Base-by-base conservation (phyloP, 176 grass and related monocot genomes). In the Cenchrus americanus region DNA sequence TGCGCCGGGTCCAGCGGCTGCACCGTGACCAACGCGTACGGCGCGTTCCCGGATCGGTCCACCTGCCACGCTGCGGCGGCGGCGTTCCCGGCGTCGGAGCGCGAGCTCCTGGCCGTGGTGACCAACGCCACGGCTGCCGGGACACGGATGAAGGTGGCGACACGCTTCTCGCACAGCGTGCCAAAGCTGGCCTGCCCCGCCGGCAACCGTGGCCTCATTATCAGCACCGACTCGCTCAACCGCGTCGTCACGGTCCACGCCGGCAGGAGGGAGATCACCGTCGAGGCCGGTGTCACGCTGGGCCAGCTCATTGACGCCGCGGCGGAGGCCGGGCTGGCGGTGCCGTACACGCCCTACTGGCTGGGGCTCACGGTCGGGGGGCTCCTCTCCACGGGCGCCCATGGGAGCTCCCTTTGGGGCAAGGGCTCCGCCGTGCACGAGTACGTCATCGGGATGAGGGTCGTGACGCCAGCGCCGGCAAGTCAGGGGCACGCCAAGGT, bases 321-420 rank as follows among this genome's bases (percentile, higher is more conserved):
- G 54, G 54, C 54, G 54, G 3, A 19, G 22, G 42, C 14, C 4
- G 76, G 43, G 5, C 23, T 78, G 0, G 43, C 76, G 8, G 59
- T 78, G 76, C 23, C 59, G 4, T 22, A 64, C 76, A 30, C 76
- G 23, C 59, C 76, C 2, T 49, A 78, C 59, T 78, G 76, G 59
- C 19, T 58, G 0, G 54, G 19, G 7, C 7, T 58, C 5, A n/a
- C 19, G 0, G 8, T 58, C 21, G 54, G 54, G 19, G 54, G 54
- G 19, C 3, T 58, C 19, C 18, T 58, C 19, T 58, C 19, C 19
- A 58, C 54, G 18, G 54, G 54, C 54, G 54, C 19, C 7, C 54
- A 58, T 19, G 54, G 54, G 54, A 58, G 54, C 54, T 58, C 54
- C 54, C 19, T 58, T 7, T 58, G 54, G 19, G 54, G 54, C 7